Evolutionary conservation across 306 rosid species (phyloP).

Genomic region (Ceratonia siliqua): DNA sequence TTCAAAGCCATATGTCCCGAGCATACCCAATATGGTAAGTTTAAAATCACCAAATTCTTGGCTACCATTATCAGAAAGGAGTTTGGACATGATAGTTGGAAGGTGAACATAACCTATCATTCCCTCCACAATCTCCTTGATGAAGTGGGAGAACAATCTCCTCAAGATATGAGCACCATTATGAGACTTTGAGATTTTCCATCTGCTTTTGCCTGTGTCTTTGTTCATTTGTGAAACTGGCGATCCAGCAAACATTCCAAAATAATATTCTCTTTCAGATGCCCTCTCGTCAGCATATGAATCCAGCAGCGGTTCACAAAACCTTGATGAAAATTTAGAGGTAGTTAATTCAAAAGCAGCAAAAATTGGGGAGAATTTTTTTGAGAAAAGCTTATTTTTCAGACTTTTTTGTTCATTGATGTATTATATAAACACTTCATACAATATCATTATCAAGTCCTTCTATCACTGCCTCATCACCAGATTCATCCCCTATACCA

Average conservation of each 20-base stretch:
- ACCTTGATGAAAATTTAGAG: constrained; percentile 51
- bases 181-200: constrained; percentile 72
- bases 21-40: constrained; percentile 92
- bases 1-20: constrained; percentile 92
- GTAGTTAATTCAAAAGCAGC: constrained; percentile 22
- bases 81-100: constrained; percentile 93
- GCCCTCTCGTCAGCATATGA: constrained; percentile 47
- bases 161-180: constrained; percentile 61
- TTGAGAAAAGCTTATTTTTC: not conserved
- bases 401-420: constrained; percentile 14
- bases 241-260: constrained; percentile 45
- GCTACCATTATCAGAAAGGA: constrained; percentile 86
- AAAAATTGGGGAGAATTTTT: constrained; percentile 1
- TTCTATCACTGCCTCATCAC: constrained; percentile 1
- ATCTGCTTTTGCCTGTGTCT: constrained; percentile 52
- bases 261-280: constrained; percentile 47
- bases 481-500: not conserved
- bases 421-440: not conserved
- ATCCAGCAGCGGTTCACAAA: constrained; percentile 85
- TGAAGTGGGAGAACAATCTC: constrained; percentile 78
- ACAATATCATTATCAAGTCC: not conserved
- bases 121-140: constrained; percentile 96
- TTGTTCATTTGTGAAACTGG: constrained; percentile 48
- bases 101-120: constrained; percentile 95
- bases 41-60: constrained; percentile 98